Conservation (phyloP, 257 asterid genomes). For the Rubia yunnanensis region DNA sequence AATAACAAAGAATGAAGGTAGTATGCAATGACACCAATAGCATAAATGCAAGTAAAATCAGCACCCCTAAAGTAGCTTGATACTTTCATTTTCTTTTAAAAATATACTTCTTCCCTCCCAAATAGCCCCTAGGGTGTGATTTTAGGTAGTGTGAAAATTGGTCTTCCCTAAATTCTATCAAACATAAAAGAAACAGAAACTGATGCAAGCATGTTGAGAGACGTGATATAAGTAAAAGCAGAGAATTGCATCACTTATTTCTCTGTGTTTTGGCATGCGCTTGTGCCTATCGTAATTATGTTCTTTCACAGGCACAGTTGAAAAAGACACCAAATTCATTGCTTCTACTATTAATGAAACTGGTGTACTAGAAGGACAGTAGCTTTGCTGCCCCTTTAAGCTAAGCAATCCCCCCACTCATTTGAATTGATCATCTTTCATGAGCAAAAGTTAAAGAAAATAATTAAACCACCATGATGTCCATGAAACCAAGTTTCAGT, state of each 20-base stretch:
- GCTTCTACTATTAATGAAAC: background rate
- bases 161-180: no score
- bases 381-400: slow-evolving; percentile 36
- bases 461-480: slow-evolving; percentile 1
- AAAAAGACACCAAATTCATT: background rate
- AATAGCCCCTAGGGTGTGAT: no score
- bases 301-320: background rate
- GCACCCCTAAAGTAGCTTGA: background rate
- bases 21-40: background rate
- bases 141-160: no score
- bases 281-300: slow-evolving; percentile 15
- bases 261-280: slow-evolving; percentile 20
- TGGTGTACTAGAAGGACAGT: background rate
- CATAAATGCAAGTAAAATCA: background rate
- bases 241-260: background rate
- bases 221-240: slow-evolving; percentile 11
- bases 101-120: no score
- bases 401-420: slow-evolving; percentile 21
- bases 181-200: background rate
- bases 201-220: background rate
- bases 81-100: background rate
- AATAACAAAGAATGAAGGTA: no score
- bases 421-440: background rate
- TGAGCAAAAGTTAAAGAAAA: background rate
- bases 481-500: slow-evolving; percentile 2